phyloP scores from a whole-genome alignment of 2,329 filamentous ascomycete species.

The Apiospora hydei region DNA sequence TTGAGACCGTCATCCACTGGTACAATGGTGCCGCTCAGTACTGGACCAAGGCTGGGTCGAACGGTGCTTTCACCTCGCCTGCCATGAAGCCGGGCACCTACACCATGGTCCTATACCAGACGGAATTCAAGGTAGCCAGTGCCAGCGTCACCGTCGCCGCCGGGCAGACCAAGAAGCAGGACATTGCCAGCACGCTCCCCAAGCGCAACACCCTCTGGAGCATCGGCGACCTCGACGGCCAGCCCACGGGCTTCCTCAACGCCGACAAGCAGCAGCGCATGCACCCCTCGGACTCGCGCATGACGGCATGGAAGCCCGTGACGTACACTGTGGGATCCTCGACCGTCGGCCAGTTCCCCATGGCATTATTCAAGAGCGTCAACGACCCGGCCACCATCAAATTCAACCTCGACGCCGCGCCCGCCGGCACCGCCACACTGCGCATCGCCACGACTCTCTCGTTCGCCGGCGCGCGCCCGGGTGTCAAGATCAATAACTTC shows the following conservation, averaged over 20 bases:
- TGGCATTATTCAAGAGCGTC: constrained; percentile 69
- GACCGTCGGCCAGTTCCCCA: constrained; percentile 62
- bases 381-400: constrained; percentile 68
- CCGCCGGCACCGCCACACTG: constrained; percentile 63
- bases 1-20: constrained; percentile 70
- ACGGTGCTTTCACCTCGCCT: constrained; percentile 67
- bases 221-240: constrained; percentile 71
- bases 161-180: constrained; percentile 55
- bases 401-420: constrained; percentile 60
- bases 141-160: constrained; percentile 58
- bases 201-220: constrained; percentile 64
- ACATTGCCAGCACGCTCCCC: constrained; percentile 54
- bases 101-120: constrained; percentile 71
- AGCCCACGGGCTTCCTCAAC: constrained; percentile 70
- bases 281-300: constrained; percentile 72
- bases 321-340: constrained; percentile 69
- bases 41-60: constrained; percentile 64
- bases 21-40: constrained; percentile 69
- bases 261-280: constrained; percentile 71
- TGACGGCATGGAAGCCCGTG: constrained; percentile 65
- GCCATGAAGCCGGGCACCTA: constrained; percentile 73
- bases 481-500: constrained; percentile 64
- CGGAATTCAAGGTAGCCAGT: constrained; percentile 62
- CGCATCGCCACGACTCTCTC: constrained; percentile 70
- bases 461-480: constrained; percentile 66